Evolutionary conservation across 2,329 filamentous ascomycete species (phyloP).

Genomic region (Cladorrhinum sp.): DNA sequence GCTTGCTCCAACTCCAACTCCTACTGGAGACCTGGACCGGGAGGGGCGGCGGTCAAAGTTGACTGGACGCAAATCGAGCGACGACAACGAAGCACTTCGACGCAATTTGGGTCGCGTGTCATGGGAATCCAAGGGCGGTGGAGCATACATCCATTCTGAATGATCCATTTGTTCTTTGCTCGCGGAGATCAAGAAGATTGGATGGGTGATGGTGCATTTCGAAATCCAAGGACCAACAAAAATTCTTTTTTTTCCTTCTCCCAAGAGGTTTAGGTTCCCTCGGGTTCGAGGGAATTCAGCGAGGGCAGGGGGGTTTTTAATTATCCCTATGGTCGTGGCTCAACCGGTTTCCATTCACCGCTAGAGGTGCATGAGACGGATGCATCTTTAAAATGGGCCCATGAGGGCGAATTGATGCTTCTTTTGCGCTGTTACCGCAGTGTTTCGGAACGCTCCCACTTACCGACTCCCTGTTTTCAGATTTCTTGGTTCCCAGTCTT

Average conservation of each 20-base stretch:
- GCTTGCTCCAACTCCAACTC: neutral
- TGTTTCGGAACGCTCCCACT: neutral
- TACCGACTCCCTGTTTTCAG: neutral
- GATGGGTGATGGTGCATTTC: neutral
- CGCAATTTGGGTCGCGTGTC: neutral
- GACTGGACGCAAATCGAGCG: neutral
- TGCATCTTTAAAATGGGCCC: neutral
- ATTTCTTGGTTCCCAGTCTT: neutral
- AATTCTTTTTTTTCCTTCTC: neutral
- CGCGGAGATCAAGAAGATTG: neutral
- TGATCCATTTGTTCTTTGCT: neutral
- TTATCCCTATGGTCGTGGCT: too few relatives aligned
- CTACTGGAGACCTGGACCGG: neutral
- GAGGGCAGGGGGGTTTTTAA: neutral
- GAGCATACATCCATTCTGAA: neutral
- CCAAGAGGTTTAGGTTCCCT: neutral
- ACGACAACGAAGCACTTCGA: neutral
- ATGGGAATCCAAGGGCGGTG: neutral
- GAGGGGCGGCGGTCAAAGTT: neutral
- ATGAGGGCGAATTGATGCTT: neutral
- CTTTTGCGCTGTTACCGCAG: neutral
- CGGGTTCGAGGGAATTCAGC: neutral
- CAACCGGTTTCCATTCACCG: neutral
- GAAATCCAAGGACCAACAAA: neutral
- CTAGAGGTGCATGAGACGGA: neutral